These are phyloP conservation scores for Thelephora ganbajun DNA, from an alignment of 768 basidiomycete species.

Conservation along the genomic window DNA sequence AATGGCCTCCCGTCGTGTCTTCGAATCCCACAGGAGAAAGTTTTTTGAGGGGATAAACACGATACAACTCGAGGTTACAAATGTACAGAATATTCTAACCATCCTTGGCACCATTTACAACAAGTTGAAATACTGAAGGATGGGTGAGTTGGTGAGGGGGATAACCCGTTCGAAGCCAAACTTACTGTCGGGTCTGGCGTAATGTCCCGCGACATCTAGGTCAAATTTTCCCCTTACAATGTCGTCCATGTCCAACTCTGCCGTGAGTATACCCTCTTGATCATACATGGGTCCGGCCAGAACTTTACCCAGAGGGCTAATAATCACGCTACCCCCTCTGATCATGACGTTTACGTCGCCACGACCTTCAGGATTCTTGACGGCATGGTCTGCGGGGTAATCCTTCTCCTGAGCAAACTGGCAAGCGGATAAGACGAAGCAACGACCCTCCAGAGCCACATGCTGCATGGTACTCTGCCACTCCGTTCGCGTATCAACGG, in stretches of 20 bases:
- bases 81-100: no score
- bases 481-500: conserved; percentile 41
- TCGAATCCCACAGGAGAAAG: no score
- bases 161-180: not conserved
- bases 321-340: conserved; percentile 46
- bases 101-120: no score
- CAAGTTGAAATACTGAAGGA: no score
- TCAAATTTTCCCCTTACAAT: conserved; percentile 45
- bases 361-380: conserved; percentile 22
- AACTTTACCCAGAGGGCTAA: conserved; percentile 40
- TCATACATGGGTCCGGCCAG: conserved; percentile 45
- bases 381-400: conserved; percentile 34
- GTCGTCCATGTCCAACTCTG: conserved; percentile 46
- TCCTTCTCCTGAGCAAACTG: conserved; percentile 43
- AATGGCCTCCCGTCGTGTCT: no score
- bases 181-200: conserved; percentile 43
- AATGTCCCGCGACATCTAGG: conserved; percentile 48
- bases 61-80: no score
- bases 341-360: conserved; percentile 39
- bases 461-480: conserved; percentile 50
- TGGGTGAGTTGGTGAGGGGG: no score
- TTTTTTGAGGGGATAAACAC: no score
- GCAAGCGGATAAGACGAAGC: conserved; percentile 52
- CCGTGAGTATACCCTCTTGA: conserved; percentile 38
- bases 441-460: conserved; percentile 55